A percentile compares a stretch with the other conserved stretches of the same genome.
Conservation (phyloP, 1,139 yeast species). For the Magnusiomyces tetraspermus region DNA sequence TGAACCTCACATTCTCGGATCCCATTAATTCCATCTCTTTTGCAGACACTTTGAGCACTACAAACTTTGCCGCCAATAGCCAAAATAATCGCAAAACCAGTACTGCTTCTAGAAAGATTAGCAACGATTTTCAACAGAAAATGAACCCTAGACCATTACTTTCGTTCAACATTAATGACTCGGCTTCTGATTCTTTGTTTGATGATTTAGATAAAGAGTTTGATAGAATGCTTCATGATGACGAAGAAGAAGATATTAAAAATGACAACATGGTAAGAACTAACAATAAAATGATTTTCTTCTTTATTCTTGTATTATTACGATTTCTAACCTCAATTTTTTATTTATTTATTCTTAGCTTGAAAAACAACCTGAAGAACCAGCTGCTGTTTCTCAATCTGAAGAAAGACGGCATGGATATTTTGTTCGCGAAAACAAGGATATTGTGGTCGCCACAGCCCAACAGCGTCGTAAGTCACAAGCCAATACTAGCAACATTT, state of each 20-base stretch:
- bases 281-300: too few relatives aligned
- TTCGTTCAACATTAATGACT: constrained; percentile 26
- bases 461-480: background rate
- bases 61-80: too few relatives aligned
- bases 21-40: too few relatives aligned
- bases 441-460: constrained; percentile 28
- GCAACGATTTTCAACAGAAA: background rate
- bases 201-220: constrained; percentile 35
- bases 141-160: constrained; percentile 11
- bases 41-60: too few relatives aligned
- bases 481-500: too few relatives aligned
- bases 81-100: too few relatives aligned
- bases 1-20: too few relatives aligned
- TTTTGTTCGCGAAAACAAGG: constrained; percentile 28
- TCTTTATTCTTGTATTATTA: background rate
- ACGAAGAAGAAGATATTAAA: too few relatives aligned
- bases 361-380: background rate
- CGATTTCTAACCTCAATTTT: background rate
- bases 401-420: constrained; percentile 30
- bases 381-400: too few relatives aligned
- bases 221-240: constrained; percentile 29
- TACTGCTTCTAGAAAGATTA: too few relatives aligned
- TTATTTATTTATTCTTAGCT: background rate
- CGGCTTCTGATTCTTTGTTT: constrained; percentile 33
- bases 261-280: too few relatives aligned